These are phyloP conservation scores for Selenicereus undatus DNA, from an alignment of 148 eudicot genomes.

Conservation along the genomic window DNA sequence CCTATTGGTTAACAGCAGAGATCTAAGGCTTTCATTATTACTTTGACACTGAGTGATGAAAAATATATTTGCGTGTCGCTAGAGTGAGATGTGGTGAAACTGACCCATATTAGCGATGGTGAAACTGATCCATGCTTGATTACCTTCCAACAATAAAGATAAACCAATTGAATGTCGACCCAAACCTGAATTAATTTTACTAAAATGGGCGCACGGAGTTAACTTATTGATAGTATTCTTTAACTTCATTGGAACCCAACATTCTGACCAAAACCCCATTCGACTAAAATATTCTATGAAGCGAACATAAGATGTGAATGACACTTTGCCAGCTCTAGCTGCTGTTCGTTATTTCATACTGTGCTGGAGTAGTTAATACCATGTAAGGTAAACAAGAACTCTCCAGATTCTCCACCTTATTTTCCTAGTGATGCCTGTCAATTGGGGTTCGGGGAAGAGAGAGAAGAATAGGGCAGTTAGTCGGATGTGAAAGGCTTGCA, in stretches of 20 bases:
- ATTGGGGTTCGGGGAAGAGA: neutral
- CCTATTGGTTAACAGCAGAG: too few species aligned
- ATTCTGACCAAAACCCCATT: neutral
- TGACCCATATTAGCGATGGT: too few species aligned
- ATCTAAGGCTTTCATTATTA: too few species aligned
- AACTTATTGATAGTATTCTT: neutral
- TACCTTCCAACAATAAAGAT: neutral
- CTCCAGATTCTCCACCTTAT: neutral
- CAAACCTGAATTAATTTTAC: neutral
- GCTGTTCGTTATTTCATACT: neutral
- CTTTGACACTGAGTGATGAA: too few species aligned
- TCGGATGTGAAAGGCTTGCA: neutral
- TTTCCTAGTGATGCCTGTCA: neutral
- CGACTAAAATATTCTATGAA: neutral
- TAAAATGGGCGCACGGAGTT: neutral
- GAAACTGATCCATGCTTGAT: too few species aligned
- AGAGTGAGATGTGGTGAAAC: too few species aligned
- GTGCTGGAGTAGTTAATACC: neutral
- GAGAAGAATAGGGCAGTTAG: neutral
- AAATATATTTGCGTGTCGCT: too few species aligned
- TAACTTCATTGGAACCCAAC: neutral
- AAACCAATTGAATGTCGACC: neutral
- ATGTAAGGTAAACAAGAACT: neutral
- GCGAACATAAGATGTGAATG: neutral
- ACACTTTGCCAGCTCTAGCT: neutral